These are phyloP conservation scores for Hypericum perforatum DNA, from an alignment of 345 rosid species.

Conservation along the genomic window DNA sequence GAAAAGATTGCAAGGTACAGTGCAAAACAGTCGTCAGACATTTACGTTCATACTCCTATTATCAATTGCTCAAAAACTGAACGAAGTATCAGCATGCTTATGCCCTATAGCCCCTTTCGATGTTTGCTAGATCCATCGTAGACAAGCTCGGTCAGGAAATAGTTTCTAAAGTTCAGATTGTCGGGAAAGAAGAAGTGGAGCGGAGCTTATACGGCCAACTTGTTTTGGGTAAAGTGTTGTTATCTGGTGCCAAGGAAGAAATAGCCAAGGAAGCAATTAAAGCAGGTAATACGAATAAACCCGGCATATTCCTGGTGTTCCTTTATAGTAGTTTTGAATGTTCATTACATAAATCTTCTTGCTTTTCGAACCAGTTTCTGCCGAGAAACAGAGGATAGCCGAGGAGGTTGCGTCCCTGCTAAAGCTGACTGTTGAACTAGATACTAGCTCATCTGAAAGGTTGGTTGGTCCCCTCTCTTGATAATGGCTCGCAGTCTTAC, in stretches of 20 bases:
- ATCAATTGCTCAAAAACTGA: too few species aligned
- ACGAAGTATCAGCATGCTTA: too few species aligned
- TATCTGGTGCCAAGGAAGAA: too few species aligned
- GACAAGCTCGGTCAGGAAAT: slow-evolving; percentile 52
- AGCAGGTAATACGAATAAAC: too few species aligned
- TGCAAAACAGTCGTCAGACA: too few species aligned
- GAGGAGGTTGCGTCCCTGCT: slow-evolving; percentile 84
- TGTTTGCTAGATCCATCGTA: slow-evolving; percentile 46
- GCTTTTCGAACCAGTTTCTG: slow-evolving; percentile 45
- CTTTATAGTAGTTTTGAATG: slow-evolving; percentile 3
- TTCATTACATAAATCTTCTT: slow-evolving; percentile 15
- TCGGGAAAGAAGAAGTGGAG: too few species aligned
- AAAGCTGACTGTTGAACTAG: slow-evolving; percentile 68
- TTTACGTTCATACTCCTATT: too few species aligned
- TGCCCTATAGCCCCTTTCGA: slow-evolving; percentile 1
- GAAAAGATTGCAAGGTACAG: slow-evolving; percentile 62
- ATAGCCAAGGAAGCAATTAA: too few species aligned
- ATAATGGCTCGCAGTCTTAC: background rate
- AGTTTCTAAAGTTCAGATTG: too few species aligned
- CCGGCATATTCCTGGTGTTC: background rate
- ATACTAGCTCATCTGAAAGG: slow-evolving; percentile 79
- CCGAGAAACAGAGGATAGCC: slow-evolving; percentile 82
- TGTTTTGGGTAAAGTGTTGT: too few species aligned
- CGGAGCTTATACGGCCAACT: too few species aligned
- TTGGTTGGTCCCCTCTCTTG: slow-evolving; percentile 9